These are phyloP conservation scores for Wilhelminamyces savonicus DNA, from an alignment of 805 yeast genomes.

Conservation along the genomic window DNA sequence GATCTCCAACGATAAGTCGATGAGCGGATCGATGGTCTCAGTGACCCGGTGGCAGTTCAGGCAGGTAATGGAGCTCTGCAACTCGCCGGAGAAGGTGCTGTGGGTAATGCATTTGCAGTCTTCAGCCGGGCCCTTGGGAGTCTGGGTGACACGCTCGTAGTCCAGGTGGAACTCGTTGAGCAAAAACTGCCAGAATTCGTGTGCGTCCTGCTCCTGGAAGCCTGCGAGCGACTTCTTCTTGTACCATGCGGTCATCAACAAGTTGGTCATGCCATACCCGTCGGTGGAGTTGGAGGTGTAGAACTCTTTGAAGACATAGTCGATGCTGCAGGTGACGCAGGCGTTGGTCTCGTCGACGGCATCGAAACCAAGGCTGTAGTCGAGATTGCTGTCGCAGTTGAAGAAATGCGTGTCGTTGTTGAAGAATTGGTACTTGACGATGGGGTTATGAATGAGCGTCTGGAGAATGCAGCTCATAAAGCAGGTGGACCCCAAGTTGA, in stretches of 20 bases:
- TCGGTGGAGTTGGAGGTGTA: slow-evolving; percentile 56
- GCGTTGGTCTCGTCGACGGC: slow-evolving; percentile 24
- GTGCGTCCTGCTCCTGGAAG: slow-evolving; percentile 96
- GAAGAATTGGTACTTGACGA: slow-evolving; percentile 71
- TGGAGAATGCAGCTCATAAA: slow-evolving; percentile 93
- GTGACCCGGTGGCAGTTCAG: slow-evolving; percentile 57
- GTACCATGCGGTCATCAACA: slow-evolving; percentile 84
- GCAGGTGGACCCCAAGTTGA: slow-evolving; percentile 96
- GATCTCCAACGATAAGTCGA: slow-evolving; percentile 83
- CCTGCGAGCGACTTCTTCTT: slow-evolving; percentile 85
- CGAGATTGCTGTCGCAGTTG: slow-evolving; percentile 38
- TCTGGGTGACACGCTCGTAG: slow-evolving; percentile 17
- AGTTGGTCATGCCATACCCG: slow-evolving; percentile 76
- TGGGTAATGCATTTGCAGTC: slow-evolving; percentile 78
- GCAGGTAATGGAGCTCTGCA: slow-evolving; percentile 77
- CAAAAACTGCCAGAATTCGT: slow-evolving; percentile 92
- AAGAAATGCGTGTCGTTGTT: slow-evolving; percentile 59
- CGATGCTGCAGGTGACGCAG: slow-evolving; percentile 85
- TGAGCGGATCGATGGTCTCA: slow-evolving; percentile 78
- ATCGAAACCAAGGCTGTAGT: slow-evolving; percentile 10
- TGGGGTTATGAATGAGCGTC: slow-evolving; percentile 84
- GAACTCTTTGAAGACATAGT: slow-evolving; percentile 67
- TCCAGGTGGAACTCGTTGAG: slow-evolving; percentile 73
- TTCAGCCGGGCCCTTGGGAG: slow-evolving; percentile 1
- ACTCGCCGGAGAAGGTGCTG: slow-evolving; percentile 72